Conservation (phyloP, 1,139 yeast species). For the Yamadazyma buinensis region DNA sequence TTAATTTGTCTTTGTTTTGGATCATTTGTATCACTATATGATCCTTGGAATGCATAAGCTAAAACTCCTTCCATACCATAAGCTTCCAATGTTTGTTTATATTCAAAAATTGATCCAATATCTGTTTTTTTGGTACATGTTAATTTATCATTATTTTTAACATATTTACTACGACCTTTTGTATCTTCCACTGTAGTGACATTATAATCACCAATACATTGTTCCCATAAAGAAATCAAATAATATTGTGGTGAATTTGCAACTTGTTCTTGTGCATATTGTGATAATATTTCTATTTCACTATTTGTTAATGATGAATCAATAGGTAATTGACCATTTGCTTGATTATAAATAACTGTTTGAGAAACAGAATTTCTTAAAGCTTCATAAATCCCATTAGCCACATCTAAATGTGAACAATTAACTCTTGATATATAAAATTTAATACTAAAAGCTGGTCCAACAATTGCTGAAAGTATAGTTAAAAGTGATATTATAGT, state of each 20-base stretch:
- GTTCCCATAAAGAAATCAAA: slow-evolving; percentile 36
- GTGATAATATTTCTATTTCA: slow-evolving; percentile 43
- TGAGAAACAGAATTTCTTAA: slow-evolving; percentile 33
- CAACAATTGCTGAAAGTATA: slow-evolving; percentile 24
- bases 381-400: slow-evolving; percentile 48
- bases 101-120: slow-evolving; percentile 37
- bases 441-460: slow-evolving; percentile 21
- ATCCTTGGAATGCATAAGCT: slow-evolving; percentile 40
- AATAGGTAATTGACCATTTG: slow-evolving; percentile 20
- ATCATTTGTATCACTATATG: slow-evolving; percentile 19
- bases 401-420: slow-evolving; percentile 49
- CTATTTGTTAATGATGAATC: slow-evolving; percentile 47
- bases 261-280: slow-evolving; percentile 48
- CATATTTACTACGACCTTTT: slow-evolving; percentile 13
- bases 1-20: slow-evolving; percentile 17
- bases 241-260: slow-evolving; percentile 49
- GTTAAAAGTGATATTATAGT: slow-evolving; percentile 20
- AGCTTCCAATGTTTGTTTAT: slow-evolving; percentile 34
- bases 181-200: slow-evolving; percentile 15
- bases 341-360: slow-evolving; percentile 6
- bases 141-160: slow-evolving; percentile 17
- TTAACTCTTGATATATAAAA: slow-evolving; percentile 40
- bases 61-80: slow-evolving; percentile 43
- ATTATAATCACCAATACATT: slow-evolving; percentile 46
- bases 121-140: slow-evolving; percentile 18